Percentiles rank a stretch among this genome's conserved stretches.
Conservation (phyloP, 345 rosid genomes). For the Citrus sp. region DNA sequence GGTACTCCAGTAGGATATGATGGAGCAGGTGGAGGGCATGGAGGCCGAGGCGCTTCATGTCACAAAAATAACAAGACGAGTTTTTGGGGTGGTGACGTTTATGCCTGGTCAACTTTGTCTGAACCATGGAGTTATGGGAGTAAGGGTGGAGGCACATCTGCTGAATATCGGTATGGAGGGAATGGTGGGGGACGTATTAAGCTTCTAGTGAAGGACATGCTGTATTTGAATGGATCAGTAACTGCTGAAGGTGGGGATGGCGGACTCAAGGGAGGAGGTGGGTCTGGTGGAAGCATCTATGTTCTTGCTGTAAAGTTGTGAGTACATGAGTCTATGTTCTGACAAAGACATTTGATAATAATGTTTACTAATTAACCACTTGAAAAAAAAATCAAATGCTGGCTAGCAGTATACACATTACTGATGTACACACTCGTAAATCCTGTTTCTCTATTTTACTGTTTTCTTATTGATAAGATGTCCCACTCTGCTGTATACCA, state of each 20-base stretch:
- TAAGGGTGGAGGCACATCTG: conserved; percentile 67
- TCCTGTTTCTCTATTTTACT: not conserved
- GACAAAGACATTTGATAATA: not conserved
- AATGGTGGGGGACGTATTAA: conserved; percentile 89
- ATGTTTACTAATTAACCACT: conserved; percentile 1
- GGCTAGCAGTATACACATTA: not conserved
- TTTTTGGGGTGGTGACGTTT: conserved; percentile 96
- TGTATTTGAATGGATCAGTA: conserved; percentile 79
- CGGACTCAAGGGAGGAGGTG: conserved; percentile 79
- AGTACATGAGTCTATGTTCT: conserved; percentile 27
- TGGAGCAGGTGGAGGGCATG: conserved; percentile 99
- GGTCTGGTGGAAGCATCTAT: conserved; percentile 93
- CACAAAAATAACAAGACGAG: conserved; percentile 47
- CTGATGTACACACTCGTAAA: not conserved
- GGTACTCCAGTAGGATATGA: conserved; percentile 81
- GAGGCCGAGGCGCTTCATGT: conserved; percentile 97
- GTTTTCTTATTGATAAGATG: not conserved
- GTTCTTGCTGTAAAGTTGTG: conserved; percentile 70
- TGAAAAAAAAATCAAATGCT: not conserved
- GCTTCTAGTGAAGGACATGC: conserved; percentile 51
- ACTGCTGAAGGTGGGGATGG: conserved; percentile 83
- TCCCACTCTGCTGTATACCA: not conserved
- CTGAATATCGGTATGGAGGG: conserved; percentile 52
- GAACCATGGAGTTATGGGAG: conserved; percentile 96
- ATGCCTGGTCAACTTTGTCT: conserved; percentile 82